Percentiles rank a stretch among this genome's conserved stretches.
Evolutionary conservation across 495 filamentous ascomycete genomes (phyloP).

Genomic region (Aspergillus ostianus): DNA sequence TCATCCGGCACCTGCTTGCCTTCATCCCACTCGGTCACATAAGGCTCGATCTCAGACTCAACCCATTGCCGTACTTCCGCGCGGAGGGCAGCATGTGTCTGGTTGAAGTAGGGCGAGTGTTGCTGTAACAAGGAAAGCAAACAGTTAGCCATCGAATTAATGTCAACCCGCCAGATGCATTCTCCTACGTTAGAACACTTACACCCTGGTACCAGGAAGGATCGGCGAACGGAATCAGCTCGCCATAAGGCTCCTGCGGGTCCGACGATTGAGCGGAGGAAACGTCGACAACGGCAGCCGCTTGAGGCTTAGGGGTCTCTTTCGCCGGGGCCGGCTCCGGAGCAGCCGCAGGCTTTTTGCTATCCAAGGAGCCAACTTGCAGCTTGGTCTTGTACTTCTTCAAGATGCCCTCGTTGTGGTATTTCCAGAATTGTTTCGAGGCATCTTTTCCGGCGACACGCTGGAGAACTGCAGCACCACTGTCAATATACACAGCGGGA

Average conservation of each 20-base stretch:
- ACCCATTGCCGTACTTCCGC: conserved; percentile 91
- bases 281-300: conserved; percentile 50
- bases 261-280: conserved; percentile 47
- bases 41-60: conserved; percentile 82
- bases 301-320: conserved; percentile 51
- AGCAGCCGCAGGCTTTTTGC: conserved; percentile 65
- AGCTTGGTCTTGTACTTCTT: conserved; percentile 92
- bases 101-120: conserved; percentile 93
- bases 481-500: conserved; percentile 21
- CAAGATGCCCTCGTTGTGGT: conserved; percentile 90
- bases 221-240: conserved; percentile 87
- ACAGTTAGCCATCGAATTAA: background rate
- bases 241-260: conserved; percentile 81
- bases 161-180: background rate
- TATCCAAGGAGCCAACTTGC: conserved; percentile 85
- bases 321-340: conserved; percentile 51
- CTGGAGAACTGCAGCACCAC: conserved; percentile 62
- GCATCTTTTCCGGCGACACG: conserved; percentile 95
- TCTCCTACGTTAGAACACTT: conserved; percentile 37
- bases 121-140: conserved; percentile 55
- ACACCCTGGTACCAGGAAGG: conserved; percentile 96
- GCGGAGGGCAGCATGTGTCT: conserved; percentile 85
- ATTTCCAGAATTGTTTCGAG: conserved; percentile 99
- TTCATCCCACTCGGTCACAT: conserved; percentile 96
- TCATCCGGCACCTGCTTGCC: conserved; percentile 78